Conservation (phyloP, 495 filamentous ascomycete genomes). For the Bacidia rubella region DNA sequence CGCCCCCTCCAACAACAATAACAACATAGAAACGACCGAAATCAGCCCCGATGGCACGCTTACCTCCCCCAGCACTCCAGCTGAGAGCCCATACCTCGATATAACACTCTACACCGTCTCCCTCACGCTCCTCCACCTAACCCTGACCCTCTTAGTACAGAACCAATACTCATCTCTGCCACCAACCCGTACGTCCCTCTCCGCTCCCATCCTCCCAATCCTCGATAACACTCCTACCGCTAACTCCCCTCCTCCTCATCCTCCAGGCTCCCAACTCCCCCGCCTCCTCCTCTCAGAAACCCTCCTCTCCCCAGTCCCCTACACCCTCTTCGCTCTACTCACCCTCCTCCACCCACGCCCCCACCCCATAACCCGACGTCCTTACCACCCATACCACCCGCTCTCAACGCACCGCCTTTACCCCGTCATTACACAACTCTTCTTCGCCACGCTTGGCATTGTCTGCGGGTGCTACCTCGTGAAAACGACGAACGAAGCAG, state of each 20-base stretch:
- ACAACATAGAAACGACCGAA: slow-evolving; percentile 8
- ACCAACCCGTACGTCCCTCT: slow-evolving; percentile 43
- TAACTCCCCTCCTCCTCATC: slow-evolving; percentile 41
- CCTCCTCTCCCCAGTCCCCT: slow-evolving; percentile 36
- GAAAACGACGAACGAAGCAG: slow-evolving; percentile 59
- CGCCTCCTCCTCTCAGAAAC: slow-evolving; percentile 28
- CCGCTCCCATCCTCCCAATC: slow-evolving; percentile 56
- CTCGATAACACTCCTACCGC: slow-evolving; percentile 22
- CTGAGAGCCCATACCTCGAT: slow-evolving; percentile 29
- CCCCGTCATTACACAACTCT: no score
- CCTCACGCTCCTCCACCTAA: slow-evolving; percentile 71
- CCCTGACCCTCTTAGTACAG: slow-evolving; percentile 78
- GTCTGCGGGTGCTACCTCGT: slow-evolving; percentile 62
- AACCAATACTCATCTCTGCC: slow-evolving; percentile 68
- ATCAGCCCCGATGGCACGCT: slow-evolving; percentile 19
- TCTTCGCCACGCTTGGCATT: no score
- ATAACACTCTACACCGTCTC: slow-evolving; percentile 44
- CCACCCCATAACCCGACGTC: slow-evolving; percentile 30
- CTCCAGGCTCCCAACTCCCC: slow-evolving; percentile 23
- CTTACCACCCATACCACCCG: no score
- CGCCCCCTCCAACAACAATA: not conserved
- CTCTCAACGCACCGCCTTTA: no score
- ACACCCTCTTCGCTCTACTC: slow-evolving; percentile 28
- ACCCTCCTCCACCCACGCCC: slow-evolving; percentile 27
- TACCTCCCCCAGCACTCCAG: slow-evolving; percentile 3